Conservation (phyloP, 2,329 filamentous ascomycete genomes). For the Alternaria incomplexa region DNA sequence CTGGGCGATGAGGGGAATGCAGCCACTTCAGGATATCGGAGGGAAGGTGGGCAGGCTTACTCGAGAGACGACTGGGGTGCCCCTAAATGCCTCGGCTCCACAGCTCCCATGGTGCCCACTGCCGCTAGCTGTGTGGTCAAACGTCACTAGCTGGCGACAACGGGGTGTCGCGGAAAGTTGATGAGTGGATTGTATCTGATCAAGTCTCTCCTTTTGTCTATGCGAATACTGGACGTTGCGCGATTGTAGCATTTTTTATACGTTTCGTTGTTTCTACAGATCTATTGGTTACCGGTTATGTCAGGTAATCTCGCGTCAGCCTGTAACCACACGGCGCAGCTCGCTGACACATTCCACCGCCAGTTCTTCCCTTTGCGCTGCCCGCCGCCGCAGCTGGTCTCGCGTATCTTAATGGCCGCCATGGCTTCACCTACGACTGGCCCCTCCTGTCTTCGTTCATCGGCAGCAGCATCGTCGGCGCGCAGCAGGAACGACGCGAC, state of each 20-base stretch:
- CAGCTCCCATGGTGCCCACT: neutral
- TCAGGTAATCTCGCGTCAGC: conserved; percentile 5
- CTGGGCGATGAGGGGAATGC: conserved; percentile 11
- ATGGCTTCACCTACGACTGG: conserved; percentile 67
- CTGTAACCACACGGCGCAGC: neutral
- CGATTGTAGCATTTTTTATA: neutral
- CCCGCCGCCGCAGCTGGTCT: conserved; percentile 52
- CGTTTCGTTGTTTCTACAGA: neutral
- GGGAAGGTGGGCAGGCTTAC: neutral
- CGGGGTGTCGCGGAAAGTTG: neutral
- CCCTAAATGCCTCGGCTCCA: conserved; percentile 17
- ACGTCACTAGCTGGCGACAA: conserved; percentile 5
- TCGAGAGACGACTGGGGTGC: neutral
- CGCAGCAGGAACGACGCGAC: conserved; percentile 61
- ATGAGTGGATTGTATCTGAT: neutral
- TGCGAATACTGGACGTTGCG: neutral
- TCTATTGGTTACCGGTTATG: neutral
- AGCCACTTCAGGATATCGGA: neutral
- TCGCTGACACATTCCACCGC: neutral
- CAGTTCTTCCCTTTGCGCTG: conserved; percentile 37
- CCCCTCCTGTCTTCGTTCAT: conserved; percentile 63
- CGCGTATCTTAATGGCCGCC: conserved; percentile 72
- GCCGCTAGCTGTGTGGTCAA: conserved; percentile 1
- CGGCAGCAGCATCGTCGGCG: conserved; percentile 53
- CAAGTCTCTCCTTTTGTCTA: neutral